Evolutionary conservation across 441 rosid species (phyloP), one percentile per base, ranked within the genome.

Genomic region (Cnidoscolus chayamansa): DNA sequence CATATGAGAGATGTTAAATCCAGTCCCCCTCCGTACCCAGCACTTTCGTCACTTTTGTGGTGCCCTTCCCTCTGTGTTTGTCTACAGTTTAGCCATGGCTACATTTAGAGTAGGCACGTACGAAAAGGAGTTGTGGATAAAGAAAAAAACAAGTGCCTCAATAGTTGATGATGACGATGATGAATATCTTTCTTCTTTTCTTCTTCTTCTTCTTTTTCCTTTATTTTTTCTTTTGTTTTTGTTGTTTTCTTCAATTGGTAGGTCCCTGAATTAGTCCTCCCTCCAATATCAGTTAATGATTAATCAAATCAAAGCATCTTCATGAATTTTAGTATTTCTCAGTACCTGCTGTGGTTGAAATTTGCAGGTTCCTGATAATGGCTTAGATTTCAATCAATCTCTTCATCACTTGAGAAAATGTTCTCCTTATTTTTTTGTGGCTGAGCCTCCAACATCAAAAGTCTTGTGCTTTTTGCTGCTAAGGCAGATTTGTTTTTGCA

Each of bases 21-120:
- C 47, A 77, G 81, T 72, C 75, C 79, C 81, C 85, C 50, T 69
- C 81, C 79, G 83, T 80, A 80, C 85, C 35, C 20, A 74, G 78
- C 84, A 82, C 87, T 62, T 56, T 45, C 32, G 47, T 63, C 77
- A 65, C 65, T 71, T 59, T 62, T 75, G 59, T 79, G 71, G 79
- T 75, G 74, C 74, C 61, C 72, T 31, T 43, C 61, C 59, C 35
- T 57, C 25, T 51, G n/a, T 32, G 72, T 63, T 56, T 66, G 65
- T 72, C 78, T 71, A 65, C 76, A 70, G 15, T 62, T 74, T 76
- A 43, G 13, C 76, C 7, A 35, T 78, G 31, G 67, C 77, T 64
- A 61, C 67, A 30, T 54, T 19, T 63, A 45, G 70, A 10, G 73
- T 62, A 70, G 76, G 67, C 75, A 74, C 58, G 60, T 13, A 66